phyloP scores from a whole-genome alignment of 2,329 filamentous ascomycete genomes.

The Cladophialophora chaetospira region DNA sequence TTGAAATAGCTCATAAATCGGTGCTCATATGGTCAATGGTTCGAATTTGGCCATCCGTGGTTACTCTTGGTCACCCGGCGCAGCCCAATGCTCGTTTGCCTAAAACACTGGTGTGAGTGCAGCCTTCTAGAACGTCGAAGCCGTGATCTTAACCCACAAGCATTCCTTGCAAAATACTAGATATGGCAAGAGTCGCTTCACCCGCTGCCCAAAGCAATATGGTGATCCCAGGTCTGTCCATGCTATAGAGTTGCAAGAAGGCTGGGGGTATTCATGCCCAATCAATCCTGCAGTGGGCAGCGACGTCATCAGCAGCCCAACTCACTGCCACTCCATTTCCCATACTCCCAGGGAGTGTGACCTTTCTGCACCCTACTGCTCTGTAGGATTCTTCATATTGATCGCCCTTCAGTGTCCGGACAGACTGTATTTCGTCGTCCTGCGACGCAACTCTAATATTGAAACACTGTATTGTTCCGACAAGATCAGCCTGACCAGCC shows the following conservation, averaged over 20 bases:
- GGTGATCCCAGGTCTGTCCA: not conserved
- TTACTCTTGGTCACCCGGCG: too few species aligned
- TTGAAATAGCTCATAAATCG: too few species aligned
- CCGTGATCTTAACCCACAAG: too few species aligned
- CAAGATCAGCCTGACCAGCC: not conserved
- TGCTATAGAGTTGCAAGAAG: not conserved
- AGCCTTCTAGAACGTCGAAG: too few species aligned
- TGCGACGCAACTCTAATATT: not conserved
- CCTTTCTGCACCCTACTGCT: not conserved
- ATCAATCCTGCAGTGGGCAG: not conserved
- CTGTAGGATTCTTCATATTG: constrained; percentile 14
- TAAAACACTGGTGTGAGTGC: too few species aligned
- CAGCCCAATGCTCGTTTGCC: too few species aligned
- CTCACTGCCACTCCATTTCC: constrained; percentile 11
- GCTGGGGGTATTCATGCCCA: constrained; percentile 11
- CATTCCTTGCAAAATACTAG: constrained; percentile 6
- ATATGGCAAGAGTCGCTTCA: not conserved
- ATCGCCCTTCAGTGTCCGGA: not conserved
- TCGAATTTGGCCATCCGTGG: too few species aligned
- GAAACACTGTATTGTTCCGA: not conserved
- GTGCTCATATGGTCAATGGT: too few species aligned
- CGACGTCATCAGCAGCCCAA: constrained; percentile 25
- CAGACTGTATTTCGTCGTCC: not conserved
- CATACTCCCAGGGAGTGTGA: not conserved
- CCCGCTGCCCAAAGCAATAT: constrained; percentile 8